phyloP scores from a whole-genome alignment of 73 alveolate species.

The Effrenium voratum region DNA sequence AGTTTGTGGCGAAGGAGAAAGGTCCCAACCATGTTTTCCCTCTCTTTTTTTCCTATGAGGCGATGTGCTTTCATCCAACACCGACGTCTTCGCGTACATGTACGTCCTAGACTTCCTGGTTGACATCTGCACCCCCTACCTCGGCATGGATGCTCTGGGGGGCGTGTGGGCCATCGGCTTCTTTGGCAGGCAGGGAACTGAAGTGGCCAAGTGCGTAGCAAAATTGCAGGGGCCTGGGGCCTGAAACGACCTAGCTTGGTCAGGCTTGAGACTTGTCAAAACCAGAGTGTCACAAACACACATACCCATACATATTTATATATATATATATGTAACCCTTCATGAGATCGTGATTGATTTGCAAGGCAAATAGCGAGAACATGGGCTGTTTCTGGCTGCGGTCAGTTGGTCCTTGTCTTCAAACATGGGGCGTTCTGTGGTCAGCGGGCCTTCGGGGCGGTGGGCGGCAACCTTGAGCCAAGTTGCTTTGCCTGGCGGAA shows the following conservation, averaged over 20 bases:
- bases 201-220: background rate
- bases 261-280: background rate
- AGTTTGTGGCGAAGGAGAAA: too few species aligned
- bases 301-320: background rate
- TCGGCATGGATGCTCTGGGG: slow-evolving; percentile 42
- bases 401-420: background rate
- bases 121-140: slow-evolving; percentile 51
- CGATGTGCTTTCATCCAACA: background rate
- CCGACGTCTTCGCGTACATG: slow-evolving; percentile 55
- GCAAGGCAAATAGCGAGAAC: background rate
- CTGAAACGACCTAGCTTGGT: background rate
- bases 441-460: background rate
- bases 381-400: background rate
- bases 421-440: background rate
- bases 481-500: background rate
- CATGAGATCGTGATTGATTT: background rate
- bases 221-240: background rate
- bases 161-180: slow-evolving; percentile 81
- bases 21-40: too few species aligned
- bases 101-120: slow-evolving; percentile 82
- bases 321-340: background rate
- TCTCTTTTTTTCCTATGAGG: too few species aligned
- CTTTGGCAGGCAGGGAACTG: slow-evolving; percentile 55
- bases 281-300: background rate
- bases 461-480: background rate